These are phyloP conservation scores for Lenwebbia sp. DNA, from an alignment of 345 rosid genomes.

Conservation along the genomic window DNA sequence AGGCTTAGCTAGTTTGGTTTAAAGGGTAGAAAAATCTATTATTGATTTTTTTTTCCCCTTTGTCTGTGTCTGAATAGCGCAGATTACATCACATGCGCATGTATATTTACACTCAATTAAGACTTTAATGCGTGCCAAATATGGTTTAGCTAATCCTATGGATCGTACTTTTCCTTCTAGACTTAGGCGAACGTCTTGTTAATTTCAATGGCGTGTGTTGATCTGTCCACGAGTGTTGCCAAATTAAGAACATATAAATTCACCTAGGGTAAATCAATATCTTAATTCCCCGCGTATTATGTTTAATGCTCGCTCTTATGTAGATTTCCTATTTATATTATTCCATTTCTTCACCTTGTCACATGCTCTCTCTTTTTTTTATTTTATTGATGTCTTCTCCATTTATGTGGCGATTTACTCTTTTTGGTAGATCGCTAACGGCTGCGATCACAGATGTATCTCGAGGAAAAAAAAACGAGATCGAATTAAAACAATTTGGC, in stretches of 20 bases:
- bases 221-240: neutral
- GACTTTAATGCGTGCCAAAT: neutral
- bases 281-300: neutral
- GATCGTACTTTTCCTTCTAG: neutral
- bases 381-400: neutral
- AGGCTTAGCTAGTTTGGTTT: neutral
- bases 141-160: neutral
- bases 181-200: neutral
- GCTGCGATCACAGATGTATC: neutral
- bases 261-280: neutral
- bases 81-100: neutral
- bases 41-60: neutral
- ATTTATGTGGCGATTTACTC: neutral
- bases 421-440: rapidly evolving
- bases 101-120: neutral
- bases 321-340: neutral
- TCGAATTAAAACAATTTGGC: neutral
- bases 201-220: neutral
- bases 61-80: neutral
- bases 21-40: no score
- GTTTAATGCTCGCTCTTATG: neutral
- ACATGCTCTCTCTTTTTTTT: rapidly evolving
- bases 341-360: neutral
- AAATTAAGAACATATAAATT: neutral
- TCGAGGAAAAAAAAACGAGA: neutral